Conservation (phyloP, 208 protist species). For the Acanthamoeba royreba region DNA sequence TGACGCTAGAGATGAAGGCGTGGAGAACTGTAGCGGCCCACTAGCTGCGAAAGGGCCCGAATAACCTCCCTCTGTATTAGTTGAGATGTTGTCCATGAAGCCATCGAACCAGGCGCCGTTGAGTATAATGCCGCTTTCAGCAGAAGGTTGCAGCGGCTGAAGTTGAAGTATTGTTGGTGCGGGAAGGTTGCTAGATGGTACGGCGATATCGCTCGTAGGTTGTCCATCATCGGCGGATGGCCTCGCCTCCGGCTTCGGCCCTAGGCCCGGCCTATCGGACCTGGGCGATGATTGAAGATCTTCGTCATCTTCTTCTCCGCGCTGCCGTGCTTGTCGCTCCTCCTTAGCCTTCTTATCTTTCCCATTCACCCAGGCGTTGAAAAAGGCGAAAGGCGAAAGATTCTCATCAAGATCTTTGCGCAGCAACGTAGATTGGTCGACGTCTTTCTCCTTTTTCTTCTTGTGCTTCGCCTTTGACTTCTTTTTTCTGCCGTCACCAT, state of each 20-base stretch:
- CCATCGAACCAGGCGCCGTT: neutral
- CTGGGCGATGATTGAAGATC: too few species aligned
- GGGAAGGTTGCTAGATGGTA: neutral
- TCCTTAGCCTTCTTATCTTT: slow-evolving; percentile 27
- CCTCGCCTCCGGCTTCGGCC: too few species aligned
- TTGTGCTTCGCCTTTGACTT: too few species aligned
- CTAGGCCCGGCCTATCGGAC: too few species aligned
- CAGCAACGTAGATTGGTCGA: neutral
- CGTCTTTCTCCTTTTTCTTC: neutral
- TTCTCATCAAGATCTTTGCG: neutral
- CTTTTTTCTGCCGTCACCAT: too few species aligned
- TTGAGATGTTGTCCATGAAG: neutral
- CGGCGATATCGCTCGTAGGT: too few species aligned
- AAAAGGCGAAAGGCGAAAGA: neutral
- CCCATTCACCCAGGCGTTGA: slow-evolving; percentile 26
- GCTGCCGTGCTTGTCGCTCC: neutral
- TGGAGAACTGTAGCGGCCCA: neutral
- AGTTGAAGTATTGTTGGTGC: neutral
- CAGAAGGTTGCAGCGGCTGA: neutral
- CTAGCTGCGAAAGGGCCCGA: neutral
- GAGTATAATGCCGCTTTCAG: neutral
- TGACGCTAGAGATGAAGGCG: neutral
- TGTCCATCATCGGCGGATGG: too few species aligned
- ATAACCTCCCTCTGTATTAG: neutral
- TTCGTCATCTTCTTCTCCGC: neutral